Conservation (phyloP, 2,329 filamentous ascomycete species). For the Exophiala sp. region DNA sequence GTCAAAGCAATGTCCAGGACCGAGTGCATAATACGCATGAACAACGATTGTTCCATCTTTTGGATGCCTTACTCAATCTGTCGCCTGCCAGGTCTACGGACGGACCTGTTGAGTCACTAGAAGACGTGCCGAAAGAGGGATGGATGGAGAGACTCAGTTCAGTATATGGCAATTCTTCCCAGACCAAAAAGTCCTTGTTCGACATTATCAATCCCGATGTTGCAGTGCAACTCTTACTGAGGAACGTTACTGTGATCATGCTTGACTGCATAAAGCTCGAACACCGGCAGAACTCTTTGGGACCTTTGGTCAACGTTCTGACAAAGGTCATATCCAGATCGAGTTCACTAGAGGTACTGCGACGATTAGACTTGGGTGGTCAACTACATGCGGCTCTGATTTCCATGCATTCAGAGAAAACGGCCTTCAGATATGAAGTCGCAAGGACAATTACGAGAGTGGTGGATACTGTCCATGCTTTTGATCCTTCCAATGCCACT, state of each 20-base stretch:
- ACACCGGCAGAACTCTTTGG: conserved; percentile 2
- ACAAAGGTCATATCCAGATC: conserved; percentile 10
- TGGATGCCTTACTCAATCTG: conserved; percentile 29
- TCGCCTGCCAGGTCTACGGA: conserved; percentile 25
- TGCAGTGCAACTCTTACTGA: conserved; percentile 14
- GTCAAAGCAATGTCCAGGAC: conserved; percentile 22
- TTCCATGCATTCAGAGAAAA: neutral
- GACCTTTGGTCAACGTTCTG: conserved; percentile 10
- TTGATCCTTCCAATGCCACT: conserved; percentile 27
- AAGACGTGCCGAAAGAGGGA: neutral
- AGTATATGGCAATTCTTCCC: conserved; percentile 13
- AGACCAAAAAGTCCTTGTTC: conserved; percentile 10
- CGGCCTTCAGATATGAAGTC: conserved; percentile 8
- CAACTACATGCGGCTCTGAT: conserved; percentile 5
- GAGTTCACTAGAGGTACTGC: conserved; percentile 9
- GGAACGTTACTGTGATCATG: conserved; percentile 14
- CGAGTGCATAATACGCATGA: conserved; percentile 36
- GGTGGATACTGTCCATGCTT: conserved; percentile 18
- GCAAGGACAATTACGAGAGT: conserved; percentile 14
- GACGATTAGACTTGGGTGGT: conserved; percentile 7
- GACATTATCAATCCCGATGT: conserved; percentile 5
- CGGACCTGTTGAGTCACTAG: neutral
- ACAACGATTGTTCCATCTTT: conserved; percentile 43
- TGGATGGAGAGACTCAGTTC: conserved; percentile 14
- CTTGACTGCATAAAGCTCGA: conserved; percentile 14